These are phyloP conservation scores for Pichia manshurica DNA, from an alignment of 805 yeast genomes.

Conservation along the genomic window DNA sequence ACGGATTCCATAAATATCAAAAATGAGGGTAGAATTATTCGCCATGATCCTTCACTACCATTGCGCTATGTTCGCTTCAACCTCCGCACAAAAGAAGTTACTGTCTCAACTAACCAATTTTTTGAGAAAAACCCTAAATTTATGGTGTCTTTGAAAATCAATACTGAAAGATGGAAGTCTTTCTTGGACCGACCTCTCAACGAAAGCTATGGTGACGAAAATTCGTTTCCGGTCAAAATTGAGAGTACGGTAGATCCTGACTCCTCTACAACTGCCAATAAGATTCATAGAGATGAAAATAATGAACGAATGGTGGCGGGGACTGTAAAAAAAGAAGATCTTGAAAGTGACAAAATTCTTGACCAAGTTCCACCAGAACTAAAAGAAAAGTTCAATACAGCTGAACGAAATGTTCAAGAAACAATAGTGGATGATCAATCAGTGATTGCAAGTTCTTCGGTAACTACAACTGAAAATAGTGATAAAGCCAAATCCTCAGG, in stretches of 20 bases:
- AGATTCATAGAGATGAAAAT: too few relatives aligned
- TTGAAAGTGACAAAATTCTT: too few relatives aligned
- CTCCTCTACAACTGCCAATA: neutral
- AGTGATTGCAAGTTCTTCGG: too few relatives aligned
- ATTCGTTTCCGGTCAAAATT: neutral
- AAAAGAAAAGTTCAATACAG: too few relatives aligned
- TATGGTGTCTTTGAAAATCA: conserved; percentile 8
- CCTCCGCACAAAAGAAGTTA: conserved; percentile 20
- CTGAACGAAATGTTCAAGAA: too few relatives aligned
- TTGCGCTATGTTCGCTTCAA: conserved; percentile 34
- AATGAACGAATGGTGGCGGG: too few relatives aligned
- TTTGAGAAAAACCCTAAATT: conserved; percentile 12
- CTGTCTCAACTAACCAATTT: conserved; percentile 24
- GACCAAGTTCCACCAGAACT: too few relatives aligned
- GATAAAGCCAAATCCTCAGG: neutral
- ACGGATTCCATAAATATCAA: neutral
- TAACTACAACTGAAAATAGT: neutral
- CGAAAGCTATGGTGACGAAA: too few relatives aligned
- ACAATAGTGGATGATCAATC: too few relatives aligned
- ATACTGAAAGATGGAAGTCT: conserved; percentile 3
- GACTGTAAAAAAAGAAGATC: too few relatives aligned
- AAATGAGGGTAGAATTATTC: conserved; percentile 15
- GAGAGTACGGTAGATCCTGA: neutral
- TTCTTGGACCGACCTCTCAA: neutral
- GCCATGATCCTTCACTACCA: conserved; percentile 17